phyloP scores from a whole-genome alignment of 2,329 filamentous ascomycete genomes.

The Parascedosporium putredinis region DNA sequence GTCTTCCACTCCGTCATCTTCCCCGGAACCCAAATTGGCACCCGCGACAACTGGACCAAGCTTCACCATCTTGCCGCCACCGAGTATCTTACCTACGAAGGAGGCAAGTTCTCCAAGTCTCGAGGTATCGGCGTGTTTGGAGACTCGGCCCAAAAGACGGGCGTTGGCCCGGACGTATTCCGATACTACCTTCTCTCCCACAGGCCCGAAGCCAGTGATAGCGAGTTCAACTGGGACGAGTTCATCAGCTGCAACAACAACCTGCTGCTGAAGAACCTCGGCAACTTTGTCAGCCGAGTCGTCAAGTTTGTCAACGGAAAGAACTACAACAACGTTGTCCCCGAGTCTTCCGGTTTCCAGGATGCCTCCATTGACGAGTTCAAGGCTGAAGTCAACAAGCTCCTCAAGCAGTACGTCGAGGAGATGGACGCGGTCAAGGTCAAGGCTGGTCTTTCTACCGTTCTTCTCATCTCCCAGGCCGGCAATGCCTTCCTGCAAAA shows the following conservation, averaged over 20 bases:
- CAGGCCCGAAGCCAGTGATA: conserved; percentile 75
- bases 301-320: conserved; percentile 71
- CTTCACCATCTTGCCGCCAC: conserved; percentile 81
- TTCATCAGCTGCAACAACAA: conserved; percentile 84
- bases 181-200: conserved; percentile 81
- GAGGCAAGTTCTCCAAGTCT: conserved; percentile 88
- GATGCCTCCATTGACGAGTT: conserved; percentile 44
- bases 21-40: conserved; percentile 77
- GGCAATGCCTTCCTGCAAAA: conserved; percentile 42
- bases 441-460: conserved; percentile 52
- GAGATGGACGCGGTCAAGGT: conserved; percentile 64
- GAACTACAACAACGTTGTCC: conserved; percentile 54
- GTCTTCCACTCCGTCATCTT: conserved; percentile 69
- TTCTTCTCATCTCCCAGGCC: conserved; percentile 55
- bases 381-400: conserved; percentile 52
- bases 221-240: conserved; percentile 79
- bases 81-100: conserved; percentile 78
- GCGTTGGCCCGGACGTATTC: conserved; percentile 80
- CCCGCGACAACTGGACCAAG: conserved; percentile 78
- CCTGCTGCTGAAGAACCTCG: conserved; percentile 67
- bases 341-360: conserved; percentile 47
- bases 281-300: conserved; percentile 64
- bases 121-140: conserved; percentile 85
- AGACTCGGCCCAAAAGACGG: conserved; percentile 78
- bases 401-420: conserved; percentile 55